Base-by-base conservation (phyloP, 495 filamentous ascomycete species). In the Penicillium lividum region DNA sequence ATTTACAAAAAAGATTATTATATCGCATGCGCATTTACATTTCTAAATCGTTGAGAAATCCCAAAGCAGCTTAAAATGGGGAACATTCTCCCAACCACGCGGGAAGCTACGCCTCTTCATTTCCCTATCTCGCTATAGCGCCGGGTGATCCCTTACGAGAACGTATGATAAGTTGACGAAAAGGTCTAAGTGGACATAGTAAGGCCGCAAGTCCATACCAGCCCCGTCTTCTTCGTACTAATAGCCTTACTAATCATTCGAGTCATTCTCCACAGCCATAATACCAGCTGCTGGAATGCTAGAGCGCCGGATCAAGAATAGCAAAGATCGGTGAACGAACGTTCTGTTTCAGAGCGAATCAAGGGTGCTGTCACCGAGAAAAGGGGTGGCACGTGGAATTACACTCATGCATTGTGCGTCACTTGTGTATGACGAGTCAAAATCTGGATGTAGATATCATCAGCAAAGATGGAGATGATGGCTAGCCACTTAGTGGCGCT, bases 361-460 rank as follows among this genome's bases (percentile, higher is more conserved):
- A 56, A 57, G 47, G 59, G 56, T 44, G 34, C 22, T 30, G 18
- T 16, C 38, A 16, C 38, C 38, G 28, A 28, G 51, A 65, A 29
- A 51, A 58, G 58, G 60, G 53, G 62, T 56, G 28, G 43, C 59
- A 68, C 63, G 60, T 68, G 63, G 49, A 61, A 45, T 56, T n/a
- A 4, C 4, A 25, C 34, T 43, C n/a, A 27, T 16, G 25, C 8
- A 29, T 51, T 25, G 4, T 45, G 18, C 44, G 7, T 46, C 5
- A 40, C 11, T 16, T 40, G 38, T 31, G 52, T 62, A 61, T 64
- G 64, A 67, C 44, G 40, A 59, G 64, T 67, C 64, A 6, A 57
- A n/a, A 27, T 7, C 16, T n/a, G 15, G 28, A 58, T 34, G 3
- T 28, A 52, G 60, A 50, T 62, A 47, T 25, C 51, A 64, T 55